Conservation (phyloP, 148 eudicot genomes). For the Arctostaphylos glauca region DNA sequence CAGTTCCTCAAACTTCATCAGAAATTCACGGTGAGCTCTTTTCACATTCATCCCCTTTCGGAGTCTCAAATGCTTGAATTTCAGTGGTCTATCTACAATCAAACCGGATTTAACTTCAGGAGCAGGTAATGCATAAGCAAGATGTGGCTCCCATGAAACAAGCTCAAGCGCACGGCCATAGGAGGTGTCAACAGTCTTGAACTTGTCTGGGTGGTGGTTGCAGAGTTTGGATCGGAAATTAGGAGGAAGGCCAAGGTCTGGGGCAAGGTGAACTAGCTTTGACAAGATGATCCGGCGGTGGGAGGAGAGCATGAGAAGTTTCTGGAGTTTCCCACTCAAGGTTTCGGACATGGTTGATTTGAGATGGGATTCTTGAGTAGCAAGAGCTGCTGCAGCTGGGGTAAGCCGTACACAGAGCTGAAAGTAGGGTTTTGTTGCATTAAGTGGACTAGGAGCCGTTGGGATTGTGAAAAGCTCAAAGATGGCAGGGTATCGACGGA, state of each 20-base stretch:
- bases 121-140: slow-evolving; percentile 47
- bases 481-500: slow-evolving; percentile 76
- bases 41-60: slow-evolving; percentile 72
- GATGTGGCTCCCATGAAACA: slow-evolving; percentile 58
- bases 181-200: slow-evolving; percentile 80
- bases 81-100: slow-evolving; percentile 85
- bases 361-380: slow-evolving; percentile 48
- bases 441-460: slow-evolving; percentile 57
- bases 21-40: slow-evolving; percentile 59
- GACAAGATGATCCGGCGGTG: slow-evolving; percentile 65
- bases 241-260: slow-evolving; percentile 82
- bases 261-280: slow-evolving; percentile 78
- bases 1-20: slow-evolving; percentile 62
- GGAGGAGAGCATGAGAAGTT: slow-evolving; percentile 82
- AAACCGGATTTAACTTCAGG: slow-evolving; percentile 38
- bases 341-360: slow-evolving; percentile 41
- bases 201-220: slow-evolving; percentile 69
- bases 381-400: slow-evolving; percentile 71
- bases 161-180: slow-evolving; percentile 96
- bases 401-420: slow-evolving; percentile 88
- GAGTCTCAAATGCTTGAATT: slow-evolving; percentile 74
- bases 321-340: slow-evolving; percentile 70
- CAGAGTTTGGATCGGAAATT: slow-evolving; percentile 72
- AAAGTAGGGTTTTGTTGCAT: slow-evolving; percentile 52
- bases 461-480: slow-evolving; percentile 86